These are phyloP conservation scores for Penicillium waksmanii DNA, from an alignment of 495 filamentous ascomycete species.

Conservation along the genomic window DNA sequence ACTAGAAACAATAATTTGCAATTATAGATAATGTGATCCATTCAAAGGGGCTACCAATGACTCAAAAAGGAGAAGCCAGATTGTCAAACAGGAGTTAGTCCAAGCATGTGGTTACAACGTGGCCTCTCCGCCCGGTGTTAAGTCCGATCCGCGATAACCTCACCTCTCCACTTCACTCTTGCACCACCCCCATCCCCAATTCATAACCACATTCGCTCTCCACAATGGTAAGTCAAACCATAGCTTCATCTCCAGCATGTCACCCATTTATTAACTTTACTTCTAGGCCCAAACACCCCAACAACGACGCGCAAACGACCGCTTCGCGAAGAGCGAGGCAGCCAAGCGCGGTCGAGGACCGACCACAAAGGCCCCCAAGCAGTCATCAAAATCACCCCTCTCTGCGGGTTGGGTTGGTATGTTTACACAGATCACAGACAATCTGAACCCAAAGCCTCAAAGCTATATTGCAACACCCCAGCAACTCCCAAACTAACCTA, in stretches of 20 bases:
- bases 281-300: constrained; percentile 88
- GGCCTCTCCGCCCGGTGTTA: not conserved
- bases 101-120: constrained; percentile 2
- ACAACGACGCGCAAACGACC: constrained; percentile 86
- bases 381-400: constrained; percentile 74
- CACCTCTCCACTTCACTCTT: not conserved
- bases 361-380: constrained; percentile 63
- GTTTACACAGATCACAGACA: constrained; percentile 30
- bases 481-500: no score
- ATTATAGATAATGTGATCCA: no score
- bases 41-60: not conserved
- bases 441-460: not conserved
- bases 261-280: not conserved
- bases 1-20: no score
- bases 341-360: constrained; percentile 83
- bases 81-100: not conserved
- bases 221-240: not conserved
- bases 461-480: not conserved
- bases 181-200: not conserved
- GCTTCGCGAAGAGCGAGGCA: constrained; percentile 78
- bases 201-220: not conserved
- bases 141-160: not conserved
- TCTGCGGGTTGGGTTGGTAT: constrained; percentile 83
- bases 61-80: not conserved
- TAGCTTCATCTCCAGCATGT: no score